Percentiles rank a stretch among this genome's conserved stretches.
Evolutionary conservation across 2,329 filamentous ascomycete genomes (phyloP).

Genomic region (Nigrospora sphaerica): DNA sequence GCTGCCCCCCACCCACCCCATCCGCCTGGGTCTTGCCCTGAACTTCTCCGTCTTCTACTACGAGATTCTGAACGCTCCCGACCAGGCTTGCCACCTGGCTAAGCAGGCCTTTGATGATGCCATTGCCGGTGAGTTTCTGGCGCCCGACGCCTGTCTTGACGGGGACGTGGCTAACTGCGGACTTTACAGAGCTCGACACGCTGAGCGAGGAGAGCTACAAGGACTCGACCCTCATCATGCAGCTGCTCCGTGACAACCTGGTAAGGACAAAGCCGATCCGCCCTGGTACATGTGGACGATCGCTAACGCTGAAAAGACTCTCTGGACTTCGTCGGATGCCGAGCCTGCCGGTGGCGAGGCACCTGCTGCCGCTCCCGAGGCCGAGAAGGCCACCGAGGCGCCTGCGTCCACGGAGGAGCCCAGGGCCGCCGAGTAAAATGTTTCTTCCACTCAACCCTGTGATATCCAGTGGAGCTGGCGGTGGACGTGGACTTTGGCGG

Average conservation of each 20-base stretch:
- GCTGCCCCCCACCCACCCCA: constrained; percentile 94
- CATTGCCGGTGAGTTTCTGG: constrained; percentile 55
- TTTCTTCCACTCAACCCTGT: constrained; percentile 28
- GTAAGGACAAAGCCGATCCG: constrained; percentile 40
- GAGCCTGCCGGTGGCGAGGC: constrained; percentile 58
- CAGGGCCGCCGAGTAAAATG: constrained; percentile 58
- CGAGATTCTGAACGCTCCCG: constrained; percentile 96
- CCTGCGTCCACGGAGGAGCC: constrained; percentile 54
- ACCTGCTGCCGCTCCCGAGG: constrained; percentile 44
- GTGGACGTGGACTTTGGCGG: constrained; percentile 25
- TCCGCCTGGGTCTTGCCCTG: constrained; percentile 91
- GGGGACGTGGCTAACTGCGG: too few species aligned
- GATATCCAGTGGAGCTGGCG: constrained; percentile 30
- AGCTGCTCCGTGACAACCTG: constrained; percentile 94
- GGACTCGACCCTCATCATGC: constrained; percentile 99
- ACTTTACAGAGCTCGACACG: constrained; percentile 68
- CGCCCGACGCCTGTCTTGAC: too few species aligned
- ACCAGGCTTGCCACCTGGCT: constrained; percentile 94
- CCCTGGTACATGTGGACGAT: too few species aligned
- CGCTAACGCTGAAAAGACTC: constrained; percentile 57
- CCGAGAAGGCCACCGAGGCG: constrained; percentile 50
- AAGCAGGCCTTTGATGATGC: constrained; percentile 99
- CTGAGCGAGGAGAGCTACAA: constrained; percentile 97
- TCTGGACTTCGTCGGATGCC: constrained; percentile 98
- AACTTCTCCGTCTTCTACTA: constrained; percentile 99